Evolutionary conservation across 305 asterid genomes (phyloP).

Genomic region (Fraxinus albicans): DNA sequence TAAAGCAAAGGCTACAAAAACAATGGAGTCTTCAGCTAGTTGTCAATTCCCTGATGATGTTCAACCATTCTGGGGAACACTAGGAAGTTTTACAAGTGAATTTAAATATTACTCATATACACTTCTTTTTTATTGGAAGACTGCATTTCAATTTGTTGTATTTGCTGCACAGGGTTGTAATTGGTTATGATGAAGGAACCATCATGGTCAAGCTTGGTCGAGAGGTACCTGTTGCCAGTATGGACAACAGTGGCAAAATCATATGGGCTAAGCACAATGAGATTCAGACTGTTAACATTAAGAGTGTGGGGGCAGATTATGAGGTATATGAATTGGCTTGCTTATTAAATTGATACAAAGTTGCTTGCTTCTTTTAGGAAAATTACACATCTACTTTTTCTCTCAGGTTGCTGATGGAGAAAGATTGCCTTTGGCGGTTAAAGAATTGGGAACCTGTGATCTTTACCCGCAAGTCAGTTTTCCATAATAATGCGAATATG

Average conservation of each 20-base stretch:
- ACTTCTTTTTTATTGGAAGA: neutral
- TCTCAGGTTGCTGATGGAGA: slow-evolving; percentile 96
- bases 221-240: slow-evolving; percentile 85
- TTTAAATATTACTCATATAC: neutral
- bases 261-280: slow-evolving; percentile 99
- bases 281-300: slow-evolving; percentile 93
- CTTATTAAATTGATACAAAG: neutral
- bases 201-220: slow-evolving; percentile 21
- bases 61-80: neutral
- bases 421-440: slow-evolving; percentile 91
- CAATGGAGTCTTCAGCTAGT: slow-evolving; percentile 11
- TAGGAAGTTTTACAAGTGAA: neutral
- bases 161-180: slow-evolving; percentile 14
- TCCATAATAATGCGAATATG: slow-evolving; percentile 20
- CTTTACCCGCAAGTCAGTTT: slow-evolving; percentile 53
- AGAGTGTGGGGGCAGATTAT: slow-evolving; percentile 90
- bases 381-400: slow-evolving; percentile 13
- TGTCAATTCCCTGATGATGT: slow-evolving; percentile 1
- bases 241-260: slow-evolving; percentile 96
- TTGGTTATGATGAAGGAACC: slow-evolving; percentile 29
- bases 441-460: slow-evolving; percentile 96
- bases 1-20: slow-evolving; percentile 14
- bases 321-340: slow-evolving; percentile 53
- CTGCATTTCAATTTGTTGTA: neutral
- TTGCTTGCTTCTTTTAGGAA: slow-evolving; percentile 16